Base-by-base conservation (phyloP, 345 rosid species). In the Euphorbia peplus region DNA sequence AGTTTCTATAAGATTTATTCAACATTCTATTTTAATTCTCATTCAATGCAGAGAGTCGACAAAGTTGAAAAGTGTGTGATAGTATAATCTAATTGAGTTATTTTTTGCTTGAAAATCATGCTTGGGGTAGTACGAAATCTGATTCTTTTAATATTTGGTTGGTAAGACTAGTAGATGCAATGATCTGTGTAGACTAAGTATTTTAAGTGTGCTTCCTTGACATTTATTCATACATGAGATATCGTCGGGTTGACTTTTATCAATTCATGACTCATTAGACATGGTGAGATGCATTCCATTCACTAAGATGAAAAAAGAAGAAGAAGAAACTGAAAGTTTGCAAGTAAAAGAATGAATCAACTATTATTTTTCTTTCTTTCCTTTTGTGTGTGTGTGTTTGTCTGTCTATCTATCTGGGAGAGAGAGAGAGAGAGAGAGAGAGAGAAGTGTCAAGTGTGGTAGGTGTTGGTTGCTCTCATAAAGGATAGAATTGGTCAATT, bases 181-280 rank as follows among this genome's bases (percentile, higher is more conserved):
- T 12, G 60, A 39, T 8, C 8, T 2, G 6, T 39, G 0, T 46
- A 46, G 51, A 46, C n/a, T 46, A 14, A 1, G 42, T 39, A 39
- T 39, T 39, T 35, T 39, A 8, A 5, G 1, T 39, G 5, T 56
- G 60, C 35, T 29, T 29, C 41, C 41, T 30, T 30, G 18, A 29
- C 41, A 58, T 58, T 58, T 10, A 58, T 28, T 58, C 37, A 32
- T n/a, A n/a, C 39, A 57, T 29, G n/a, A 58, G 18, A 22, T 58
- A 46, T n/a, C n/a, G n/a, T n/a, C n/a, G 10, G 28, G 62, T 58
- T 29, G 19, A 32, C 5, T 39, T n/a, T 60, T 19, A 13, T 60
- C 47, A 60, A 12, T 59, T 61, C n/a, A 61, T 10, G 12, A 19
- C n/a, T 19, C 65, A 37, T 11, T 29, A 21, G 22, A n/a, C n/a